These are phyloP conservation scores for Penicillium sp. DNA, from an alignment of 2,329 filamentous ascomycete species.

Conservation along the genomic window DNA sequence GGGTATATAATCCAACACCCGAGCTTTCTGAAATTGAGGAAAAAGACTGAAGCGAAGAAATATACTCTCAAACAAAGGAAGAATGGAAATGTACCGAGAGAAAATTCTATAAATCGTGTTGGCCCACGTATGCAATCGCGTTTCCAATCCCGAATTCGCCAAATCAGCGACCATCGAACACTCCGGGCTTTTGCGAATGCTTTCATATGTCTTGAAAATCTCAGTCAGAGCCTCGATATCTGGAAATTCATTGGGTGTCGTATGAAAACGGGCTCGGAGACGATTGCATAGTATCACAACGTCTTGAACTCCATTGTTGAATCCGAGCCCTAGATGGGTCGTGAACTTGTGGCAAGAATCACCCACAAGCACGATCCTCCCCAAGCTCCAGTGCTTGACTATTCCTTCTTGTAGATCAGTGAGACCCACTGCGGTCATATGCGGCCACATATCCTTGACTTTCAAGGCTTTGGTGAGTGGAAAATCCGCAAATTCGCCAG, in stretches of 20 bases:
- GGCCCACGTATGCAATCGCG: conserved; percentile 13
- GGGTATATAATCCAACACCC: conserved; percentile 10
- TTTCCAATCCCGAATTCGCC: conserved; percentile 12
- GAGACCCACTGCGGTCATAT: conserved; percentile 27
- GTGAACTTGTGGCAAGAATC: conserved; percentile 45
- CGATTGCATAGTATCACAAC: conserved; percentile 18
- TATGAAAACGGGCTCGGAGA: conserved; percentile 1
- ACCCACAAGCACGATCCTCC: conserved; percentile 39
- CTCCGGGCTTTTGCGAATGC: conserved; percentile 5
- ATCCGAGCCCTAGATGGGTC: conserved; percentile 38
- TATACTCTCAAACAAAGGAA: conserved; percentile 2
- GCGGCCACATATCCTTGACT: conserved; percentile 32
- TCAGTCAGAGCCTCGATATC: not conserved
- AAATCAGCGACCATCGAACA: conserved; percentile 10
- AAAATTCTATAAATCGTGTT: conserved; percentile 6
- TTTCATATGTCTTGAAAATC: conserved; percentile 8
- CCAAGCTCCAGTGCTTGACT: conserved; percentile 38
- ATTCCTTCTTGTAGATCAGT: conserved; percentile 43
- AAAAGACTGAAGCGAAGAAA: conserved; percentile 2
- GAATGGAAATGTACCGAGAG: conserved; percentile 6
- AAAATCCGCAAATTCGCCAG: conserved; percentile 30
- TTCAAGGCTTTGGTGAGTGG: conserved; percentile 27
- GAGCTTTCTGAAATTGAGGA: conserved; percentile 11
- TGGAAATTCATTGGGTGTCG: not conserved
- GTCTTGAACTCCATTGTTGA: conserved; percentile 41